Base-by-base conservation (phyloP, 2,329 filamentous ascomycete genomes). In the Tolypocladium nubicola region DNA sequence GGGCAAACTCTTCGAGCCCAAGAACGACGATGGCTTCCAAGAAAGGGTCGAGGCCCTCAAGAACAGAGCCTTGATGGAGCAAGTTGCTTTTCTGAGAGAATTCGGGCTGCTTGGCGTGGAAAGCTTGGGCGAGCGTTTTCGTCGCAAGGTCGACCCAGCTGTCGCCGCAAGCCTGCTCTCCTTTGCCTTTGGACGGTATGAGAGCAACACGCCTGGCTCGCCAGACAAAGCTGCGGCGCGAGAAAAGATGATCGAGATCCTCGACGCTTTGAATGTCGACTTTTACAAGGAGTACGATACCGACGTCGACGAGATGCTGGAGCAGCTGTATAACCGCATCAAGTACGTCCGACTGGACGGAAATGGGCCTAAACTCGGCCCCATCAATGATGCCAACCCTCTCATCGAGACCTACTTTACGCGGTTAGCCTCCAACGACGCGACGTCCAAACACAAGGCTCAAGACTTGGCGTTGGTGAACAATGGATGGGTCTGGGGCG, bases 401-500 rank as follows among this genome's bases (percentile, higher is more conserved):
- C 77, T 99, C 35, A 90, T 97, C 61, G 94, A 99, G 75, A 81
- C 88, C 0, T 99, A 99, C 75, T 99, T 99, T 72, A 97, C 94
- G 0, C 85, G 93, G 35, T 78, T 99, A 45, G 89, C 92, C 1
- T 70, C 81, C 37, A 96, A 96, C 65, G 83, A 88, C 13, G 83
- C 80, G 13, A 96, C 94, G 0, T 80, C 84, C 60, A 86, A 89
- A 66, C 87, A 95, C 66, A 85, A 85, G 58, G 79, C 85, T 1
- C 86, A 87, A 58, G 87, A 91, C 49, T 79, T 96, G 52, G 89
- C 90, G 2, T 75, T 99, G 55, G 92, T 87, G 45, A 97, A 97
- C 73, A 99, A 99, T 68, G 94, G 94, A 49, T 99, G 94, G 94
- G 92, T 99, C 10, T 99, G 94, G 94, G 93, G 90, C 58, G 93